A percentile compares a stretch with the other conserved stretches of the same genome.
phyloP scores from a whole-genome alignment of 768 basidiomycete species.

The Calocybe indica region DNA sequence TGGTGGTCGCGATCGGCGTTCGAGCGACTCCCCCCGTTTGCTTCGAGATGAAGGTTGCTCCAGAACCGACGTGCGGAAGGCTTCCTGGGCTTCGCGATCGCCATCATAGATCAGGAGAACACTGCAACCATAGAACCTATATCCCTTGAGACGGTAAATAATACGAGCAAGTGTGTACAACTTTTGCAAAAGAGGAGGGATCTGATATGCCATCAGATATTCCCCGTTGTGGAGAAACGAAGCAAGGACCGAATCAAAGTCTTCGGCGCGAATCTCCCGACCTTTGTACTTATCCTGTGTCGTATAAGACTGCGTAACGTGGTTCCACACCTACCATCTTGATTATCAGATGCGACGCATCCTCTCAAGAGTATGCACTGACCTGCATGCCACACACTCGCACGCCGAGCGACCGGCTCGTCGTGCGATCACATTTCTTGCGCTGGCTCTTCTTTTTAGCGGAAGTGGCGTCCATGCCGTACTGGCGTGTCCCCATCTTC shows the following conservation, averaged over 20 bases:
- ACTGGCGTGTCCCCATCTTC: slow-evolving; percentile 99
- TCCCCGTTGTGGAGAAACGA: slow-evolving; percentile 86
- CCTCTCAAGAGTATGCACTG: slow-evolving; percentile 22
- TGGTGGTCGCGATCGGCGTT: slow-evolving; percentile 43
- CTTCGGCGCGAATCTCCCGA: slow-evolving; percentile 79
- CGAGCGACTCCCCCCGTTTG: slow-evolving; percentile 75
- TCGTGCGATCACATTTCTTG: slow-evolving; percentile 96
- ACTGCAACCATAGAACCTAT: slow-evolving; percentile 96
- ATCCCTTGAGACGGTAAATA: slow-evolving; percentile 85
- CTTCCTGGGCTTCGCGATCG: slow-evolving; percentile 81
- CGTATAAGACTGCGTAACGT: slow-evolving; percentile 72
- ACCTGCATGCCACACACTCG: slow-evolving; percentile 99
- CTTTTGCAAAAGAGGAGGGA: slow-evolving; percentile 86
- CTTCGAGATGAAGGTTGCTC: slow-evolving; percentile 65
- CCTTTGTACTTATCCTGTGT: slow-evolving; percentile 98
- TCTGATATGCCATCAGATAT: slow-evolving; percentile 81
- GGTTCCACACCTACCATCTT: slow-evolving; percentile 81
- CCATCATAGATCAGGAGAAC: slow-evolving; percentile 97
- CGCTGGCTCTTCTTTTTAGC: slow-evolving; percentile 97
- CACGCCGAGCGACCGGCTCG: slow-evolving; percentile 85
- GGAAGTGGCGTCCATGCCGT: slow-evolving; percentile 90
- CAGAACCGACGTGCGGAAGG: slow-evolving; percentile 50
- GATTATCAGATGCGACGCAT: slow-evolving; percentile 1
- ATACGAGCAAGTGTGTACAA: slow-evolving; percentile 92
- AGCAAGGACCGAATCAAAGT: slow-evolving; percentile 76